Base-by-base conservation (phyloP, 2,329 filamentous ascomycete genomes). In the Alternaria arbusti region DNA sequence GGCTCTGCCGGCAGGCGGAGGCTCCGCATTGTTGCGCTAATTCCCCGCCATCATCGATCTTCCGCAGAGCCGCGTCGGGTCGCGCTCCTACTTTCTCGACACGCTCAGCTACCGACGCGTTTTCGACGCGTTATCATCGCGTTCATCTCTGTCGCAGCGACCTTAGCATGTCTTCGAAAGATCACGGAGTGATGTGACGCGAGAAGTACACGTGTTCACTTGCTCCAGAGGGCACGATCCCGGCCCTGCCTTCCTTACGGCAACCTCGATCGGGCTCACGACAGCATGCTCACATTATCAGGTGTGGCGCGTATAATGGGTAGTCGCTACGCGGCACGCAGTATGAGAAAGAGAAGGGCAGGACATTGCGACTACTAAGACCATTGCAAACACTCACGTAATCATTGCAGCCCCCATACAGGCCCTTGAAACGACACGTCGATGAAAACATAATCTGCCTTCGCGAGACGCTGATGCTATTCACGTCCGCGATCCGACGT, bases 11-110 rank as follows among this genome's bases (percentile, higher is more conserved):
- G 22, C 28, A 57, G 54, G 61, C 47, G 32, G 22, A 55, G 23
- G 50, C 20, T 64, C 32, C 55, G 62, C 47, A 68, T 64, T 68
- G 65, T 52, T 64, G 55, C 47, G 47, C 55, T 40, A 47, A 54
- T 49, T 49, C 55, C 60, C 60, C 60, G 44, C 55, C 30, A 59
- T 62, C 54, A 54, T 61, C 54, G 54, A 61, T 58, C 40, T 50
- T 11, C 32, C 45, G 46, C 54, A 61, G 45, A 61, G 58, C 50
- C 51, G 43, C 57, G 13, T 44, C 36, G 6, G 23, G 30, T 44
- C 12, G 11, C 22, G 23, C 15, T 50, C n/a, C 6, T 20, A 26
- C 15, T 7, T 3, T 20, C 22, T 50, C 45, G 2, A 13, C 55
- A 11, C 22, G 22, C 6, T n/a, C n/a, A 28, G 11, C 28, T 8